Conservation (phyloP, 768 basidiomycete genomes). For the Termitomyces sp. region DNA sequence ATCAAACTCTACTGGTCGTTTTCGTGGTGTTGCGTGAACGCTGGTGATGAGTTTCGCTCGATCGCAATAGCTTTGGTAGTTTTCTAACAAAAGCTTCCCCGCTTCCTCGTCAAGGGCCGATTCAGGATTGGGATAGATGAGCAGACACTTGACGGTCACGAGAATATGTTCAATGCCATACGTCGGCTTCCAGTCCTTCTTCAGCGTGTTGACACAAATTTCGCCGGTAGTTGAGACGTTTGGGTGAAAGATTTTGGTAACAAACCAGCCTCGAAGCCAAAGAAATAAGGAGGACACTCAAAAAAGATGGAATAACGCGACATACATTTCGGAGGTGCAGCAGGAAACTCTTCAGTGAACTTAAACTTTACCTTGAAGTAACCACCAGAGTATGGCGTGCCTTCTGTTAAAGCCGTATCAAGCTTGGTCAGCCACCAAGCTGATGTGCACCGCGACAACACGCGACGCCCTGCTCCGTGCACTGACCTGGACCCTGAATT, state of each 20-base stretch:
- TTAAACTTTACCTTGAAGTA: slow-evolving; percentile 76
- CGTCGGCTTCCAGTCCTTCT: slow-evolving; percentile 93
- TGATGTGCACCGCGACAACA: slow-evolving; percentile 14
- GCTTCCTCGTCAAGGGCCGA: slow-evolving; percentile 96
- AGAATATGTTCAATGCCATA: slow-evolving; percentile 91
- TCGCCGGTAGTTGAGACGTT: slow-evolving; percentile 88
- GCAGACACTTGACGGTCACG: slow-evolving; percentile 88
- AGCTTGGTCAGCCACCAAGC: slow-evolving; percentile 21
- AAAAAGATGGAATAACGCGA: slow-evolving; percentile 4
- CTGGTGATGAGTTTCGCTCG: slow-evolving; percentile 86
- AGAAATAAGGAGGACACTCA: slow-evolving; percentile 3
- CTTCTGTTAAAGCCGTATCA: slow-evolving; percentile 31
- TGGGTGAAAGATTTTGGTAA: slow-evolving; percentile 95
- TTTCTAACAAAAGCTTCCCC: slow-evolving; percentile 84
- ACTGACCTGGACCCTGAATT: slow-evolving; percentile 85
- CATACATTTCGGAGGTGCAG: slow-evolving; percentile 90
- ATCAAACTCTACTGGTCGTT: slow-evolving; percentile 68
- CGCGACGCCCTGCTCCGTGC: slow-evolving; percentile 4
- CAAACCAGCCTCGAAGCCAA: slow-evolving; percentile 64
- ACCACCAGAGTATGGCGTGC: slow-evolving; percentile 63
- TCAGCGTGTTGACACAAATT: slow-evolving; percentile 95
- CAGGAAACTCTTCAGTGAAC: slow-evolving; percentile 92
- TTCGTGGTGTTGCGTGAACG: slow-evolving; percentile 85
- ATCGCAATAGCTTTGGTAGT: slow-evolving; percentile 83
- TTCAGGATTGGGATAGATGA: slow-evolving; percentile 96